These are phyloP conservation scores for Prunus campanulata DNA, from an alignment of 306 rosid genomes.

Conservation along the genomic window DNA sequence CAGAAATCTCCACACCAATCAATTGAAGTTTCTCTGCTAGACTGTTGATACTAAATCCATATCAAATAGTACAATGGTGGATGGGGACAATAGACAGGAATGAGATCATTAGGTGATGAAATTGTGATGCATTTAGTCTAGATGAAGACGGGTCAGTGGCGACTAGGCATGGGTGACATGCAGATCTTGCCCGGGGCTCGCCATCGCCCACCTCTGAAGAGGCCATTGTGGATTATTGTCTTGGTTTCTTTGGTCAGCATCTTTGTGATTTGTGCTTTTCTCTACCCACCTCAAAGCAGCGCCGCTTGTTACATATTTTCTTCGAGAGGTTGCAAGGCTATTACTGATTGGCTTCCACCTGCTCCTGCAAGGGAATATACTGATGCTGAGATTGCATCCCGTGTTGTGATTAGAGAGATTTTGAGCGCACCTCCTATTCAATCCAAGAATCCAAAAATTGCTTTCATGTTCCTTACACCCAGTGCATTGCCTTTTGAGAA, in stretches of 20 bases:
- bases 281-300: slow-evolving; percentile 68
- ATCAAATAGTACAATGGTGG: slow-evolving; percentile 2
- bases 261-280: slow-evolving; percentile 75
- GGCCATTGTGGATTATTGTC: slow-evolving; percentile 86
- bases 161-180: slow-evolving; percentile 71
- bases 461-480: slow-evolving; percentile 91
- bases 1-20: slow-evolving; percentile 29
- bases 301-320: slow-evolving; percentile 81
- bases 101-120: slow-evolving; percentile 34
- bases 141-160: slow-evolving; percentile 87
- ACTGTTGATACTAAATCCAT: slow-evolving; percentile 5
- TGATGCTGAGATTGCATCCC: slow-evolving; percentile 84
- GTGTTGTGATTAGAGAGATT: slow-evolving; percentile 69
- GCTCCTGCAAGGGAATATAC: slow-evolving; percentile 67
- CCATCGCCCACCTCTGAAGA: slow-evolving; percentile 76
- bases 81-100: slow-evolving; percentile 17
- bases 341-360: slow-evolving; percentile 89
- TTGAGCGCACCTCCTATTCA: slow-evolving; percentile 46
- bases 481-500: slow-evolving; percentile 86
- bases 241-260: slow-evolving; percentile 76
- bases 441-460: slow-evolving; percentile 65
- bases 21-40: slow-evolving; percentile 18
- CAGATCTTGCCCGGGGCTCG: slow-evolving; percentile 77
- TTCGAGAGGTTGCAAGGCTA: slow-evolving; percentile 69
- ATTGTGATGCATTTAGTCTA: slow-evolving; percentile 37